A percentile compares a stretch with the other conserved stretches of the same genome.
phyloP scores from a whole-genome alignment of 768 basidiomycete species.

The Rubroboletus pulcherrimus region DNA sequence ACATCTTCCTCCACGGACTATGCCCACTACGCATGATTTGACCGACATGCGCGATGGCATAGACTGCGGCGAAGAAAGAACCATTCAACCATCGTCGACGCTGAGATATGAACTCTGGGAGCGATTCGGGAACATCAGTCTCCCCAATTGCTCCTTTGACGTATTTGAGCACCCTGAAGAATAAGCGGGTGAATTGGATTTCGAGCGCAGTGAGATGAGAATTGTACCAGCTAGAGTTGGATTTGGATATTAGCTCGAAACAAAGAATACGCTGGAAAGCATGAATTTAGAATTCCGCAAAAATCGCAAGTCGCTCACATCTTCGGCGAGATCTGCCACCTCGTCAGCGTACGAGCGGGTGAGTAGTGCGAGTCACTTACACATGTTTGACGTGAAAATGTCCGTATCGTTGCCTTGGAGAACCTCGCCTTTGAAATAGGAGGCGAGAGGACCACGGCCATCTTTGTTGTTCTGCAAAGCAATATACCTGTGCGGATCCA shows the following conservation, averaged over 20 bases:
- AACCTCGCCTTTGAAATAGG: conserved; percentile 96
- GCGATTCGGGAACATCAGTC: conserved; percentile 89
- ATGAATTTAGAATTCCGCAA: not conserved
- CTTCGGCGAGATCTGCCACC: conserved; percentile 78
- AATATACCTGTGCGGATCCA: conserved; percentile 53
- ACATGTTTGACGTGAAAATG: conserved; percentile 97
- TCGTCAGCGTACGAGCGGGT: conserved; percentile 5
- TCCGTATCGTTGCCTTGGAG: conserved; percentile 81
- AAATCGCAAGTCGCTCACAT: conserved; percentile 45
- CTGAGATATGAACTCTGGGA: conserved; percentile 92
- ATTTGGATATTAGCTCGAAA: conserved; percentile 75
- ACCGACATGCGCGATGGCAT: conserved; percentile 76
- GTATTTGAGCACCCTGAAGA: conserved; percentile 87
- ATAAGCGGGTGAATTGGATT: conserved; percentile 7
- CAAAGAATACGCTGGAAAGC: conserved; percentile 71
- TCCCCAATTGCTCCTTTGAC: conserved; percentile 91
- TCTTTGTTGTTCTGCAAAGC: conserved; percentile 81
- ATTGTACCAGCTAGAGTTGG: conserved; percentile 70
- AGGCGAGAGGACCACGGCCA: conserved; percentile 85
- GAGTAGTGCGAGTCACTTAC: conserved; percentile 39
- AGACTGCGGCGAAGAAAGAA: conserved; percentile 92
- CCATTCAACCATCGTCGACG: conserved; percentile 88
- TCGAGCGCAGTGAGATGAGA: conserved; percentile 1
- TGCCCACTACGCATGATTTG: conserved; percentile 47
- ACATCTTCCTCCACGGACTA: conserved; percentile 65